These are phyloP conservation scores for Candida sanyaensis DNA, from an alignment of 1,139 yeast species.

Conservation along the genomic window DNA sequence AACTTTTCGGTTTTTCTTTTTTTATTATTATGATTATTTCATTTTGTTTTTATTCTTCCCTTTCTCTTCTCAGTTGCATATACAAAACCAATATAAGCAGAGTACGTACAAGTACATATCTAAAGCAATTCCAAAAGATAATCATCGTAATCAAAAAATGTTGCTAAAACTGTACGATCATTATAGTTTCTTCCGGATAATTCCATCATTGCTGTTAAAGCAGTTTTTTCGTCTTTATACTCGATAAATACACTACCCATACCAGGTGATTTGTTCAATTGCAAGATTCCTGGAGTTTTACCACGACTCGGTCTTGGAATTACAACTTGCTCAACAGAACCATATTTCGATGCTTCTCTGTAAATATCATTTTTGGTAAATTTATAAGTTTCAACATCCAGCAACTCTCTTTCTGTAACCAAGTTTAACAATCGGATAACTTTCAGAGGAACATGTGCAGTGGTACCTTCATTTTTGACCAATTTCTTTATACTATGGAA, in stretches of 20 bases:
- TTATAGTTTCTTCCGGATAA: conserved; percentile 70
- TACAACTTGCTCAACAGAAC: conserved; percentile 53
- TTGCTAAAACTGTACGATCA: conserved; percentile 69
- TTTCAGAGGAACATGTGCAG: conserved; percentile 45
- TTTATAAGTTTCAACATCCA: conserved; percentile 49
- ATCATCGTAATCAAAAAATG: conserved; percentile 63
- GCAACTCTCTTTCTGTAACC: conserved; percentile 63
- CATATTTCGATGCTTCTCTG: conserved; percentile 53
- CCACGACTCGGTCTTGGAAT: conserved; percentile 70
- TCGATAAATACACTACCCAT: conserved; percentile 75
- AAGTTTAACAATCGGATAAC: conserved; percentile 70
- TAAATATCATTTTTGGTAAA: conserved; percentile 44
- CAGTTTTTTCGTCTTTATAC: conserved; percentile 53
- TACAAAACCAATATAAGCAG: neutral
- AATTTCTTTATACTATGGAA: conserved; percentile 31
- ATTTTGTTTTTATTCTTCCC: neutral
- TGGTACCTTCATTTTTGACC: conserved; percentile 36
- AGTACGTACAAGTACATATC: neutral
- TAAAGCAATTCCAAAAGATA: conserved; percentile 23
- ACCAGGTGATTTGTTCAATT: conserved; percentile 51
- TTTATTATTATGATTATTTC: too few species aligned
- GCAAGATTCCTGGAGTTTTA: conserved; percentile 42
- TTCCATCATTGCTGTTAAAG: conserved; percentile 60
- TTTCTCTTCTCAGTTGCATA: neutral
- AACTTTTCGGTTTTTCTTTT: too few species aligned